Percentiles rank a stretch among this genome's conserved stretches.
These are phyloP conservation scores for Neurospora crassa DNA, from an alignment of 2,329 filamentous ascomycete species.

Conservation along the genomic window DNA sequence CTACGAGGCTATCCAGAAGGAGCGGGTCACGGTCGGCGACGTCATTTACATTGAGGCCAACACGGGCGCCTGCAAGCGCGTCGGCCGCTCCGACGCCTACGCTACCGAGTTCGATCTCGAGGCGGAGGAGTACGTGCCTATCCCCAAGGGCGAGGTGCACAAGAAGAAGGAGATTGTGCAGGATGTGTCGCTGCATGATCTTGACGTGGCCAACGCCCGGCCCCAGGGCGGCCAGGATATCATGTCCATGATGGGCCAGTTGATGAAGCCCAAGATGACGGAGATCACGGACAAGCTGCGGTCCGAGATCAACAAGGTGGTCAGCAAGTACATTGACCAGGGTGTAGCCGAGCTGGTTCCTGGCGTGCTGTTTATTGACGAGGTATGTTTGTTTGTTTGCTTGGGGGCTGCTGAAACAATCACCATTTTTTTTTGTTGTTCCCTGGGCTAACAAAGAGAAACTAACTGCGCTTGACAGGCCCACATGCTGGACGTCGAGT, in stretches of 20 bases:
- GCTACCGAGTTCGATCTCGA: constrained; percentile 98
- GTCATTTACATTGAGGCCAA: constrained; percentile 99
- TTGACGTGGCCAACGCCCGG: constrained; percentile 90
- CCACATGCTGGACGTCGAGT: constrained; percentile 99
- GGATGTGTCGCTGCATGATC: constrained; percentile 92
- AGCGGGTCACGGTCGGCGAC: constrained; percentile 89
- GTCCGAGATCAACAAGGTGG: constrained; percentile 96
- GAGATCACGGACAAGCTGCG: constrained; percentile 98
- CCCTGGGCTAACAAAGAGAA: constrained; percentile 14
- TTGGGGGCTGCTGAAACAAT: constrained; percentile 1
- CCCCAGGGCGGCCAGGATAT: constrained; percentile 98
- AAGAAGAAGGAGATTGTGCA: constrained; percentile 99
- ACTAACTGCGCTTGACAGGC: constrained; percentile 44
- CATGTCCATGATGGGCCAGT: constrained; percentile 99
- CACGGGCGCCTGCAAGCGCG: constrained; percentile 94
- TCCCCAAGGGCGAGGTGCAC: constrained; percentile 97
- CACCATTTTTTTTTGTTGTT: background rate
- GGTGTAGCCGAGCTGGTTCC: constrained; percentile 97
- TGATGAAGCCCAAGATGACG: constrained; percentile 99
- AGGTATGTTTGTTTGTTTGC: constrained; percentile 46
- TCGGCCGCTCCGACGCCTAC: constrained; percentile 92
- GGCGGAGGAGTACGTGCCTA: constrained; percentile 97
- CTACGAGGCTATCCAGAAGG: constrained; percentile 98
- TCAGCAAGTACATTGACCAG: constrained; percentile 98
- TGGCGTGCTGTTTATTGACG: constrained; percentile 95